Evolutionary conservation across 2,329 filamentous ascomycete species (phyloP).

Genomic region (Ophiobolus disseminans): DNA sequence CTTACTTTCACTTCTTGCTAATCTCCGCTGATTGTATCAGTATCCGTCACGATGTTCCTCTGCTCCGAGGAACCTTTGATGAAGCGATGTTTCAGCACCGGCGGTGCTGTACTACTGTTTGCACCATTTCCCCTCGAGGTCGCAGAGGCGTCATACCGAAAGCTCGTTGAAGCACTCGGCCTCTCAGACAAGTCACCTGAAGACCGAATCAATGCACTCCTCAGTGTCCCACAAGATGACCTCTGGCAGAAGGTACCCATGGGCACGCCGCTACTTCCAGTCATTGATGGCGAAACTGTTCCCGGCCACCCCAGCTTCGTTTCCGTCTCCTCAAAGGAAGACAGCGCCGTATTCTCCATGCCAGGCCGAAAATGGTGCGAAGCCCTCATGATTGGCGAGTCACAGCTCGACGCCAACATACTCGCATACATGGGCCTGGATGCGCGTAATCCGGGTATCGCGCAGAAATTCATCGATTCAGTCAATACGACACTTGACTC

Average conservation of each 20-base stretch:
- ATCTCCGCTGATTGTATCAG: slow-evolving; percentile 15
- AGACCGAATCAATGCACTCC: slow-evolving; percentile 53
- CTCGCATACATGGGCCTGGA: slow-evolving; percentile 34
- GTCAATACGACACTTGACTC: slow-evolving; percentile 38
- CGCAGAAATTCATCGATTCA: slow-evolving; percentile 43
- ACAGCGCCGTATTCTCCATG: slow-evolving; percentile 35
- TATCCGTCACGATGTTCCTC: slow-evolving; percentile 37
- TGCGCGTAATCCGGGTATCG: slow-evolving; percentile 38
- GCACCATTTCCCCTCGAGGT: slow-evolving; percentile 48
- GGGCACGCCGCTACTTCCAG: slow-evolving; percentile 44
- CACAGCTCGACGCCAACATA: slow-evolving; percentile 53
- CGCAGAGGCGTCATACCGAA: slow-evolving; percentile 53
- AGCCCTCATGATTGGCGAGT: slow-evolving; percentile 58
- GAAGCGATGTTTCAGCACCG: slow-evolving; percentile 53
- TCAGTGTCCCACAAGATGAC: slow-evolving; percentile 51
- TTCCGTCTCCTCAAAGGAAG: slow-evolving; percentile 30
- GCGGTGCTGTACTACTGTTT: slow-evolving; percentile 49
- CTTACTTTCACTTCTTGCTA: neutral
- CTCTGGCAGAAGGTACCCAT: slow-evolving; percentile 52
- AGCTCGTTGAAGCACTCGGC: slow-evolving; percentile 50
- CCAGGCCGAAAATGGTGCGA: slow-evolving; percentile 56
- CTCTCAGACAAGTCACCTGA: slow-evolving; percentile 47
- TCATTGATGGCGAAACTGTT: slow-evolving; percentile 55
- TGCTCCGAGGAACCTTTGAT: slow-evolving; percentile 41
- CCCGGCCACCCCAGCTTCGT: slow-evolving; percentile 36